Evolutionary conservation across 371 early-diverging fungal species (phyloP).

Genomic region (Saksenaea vasiformis): DNA sequence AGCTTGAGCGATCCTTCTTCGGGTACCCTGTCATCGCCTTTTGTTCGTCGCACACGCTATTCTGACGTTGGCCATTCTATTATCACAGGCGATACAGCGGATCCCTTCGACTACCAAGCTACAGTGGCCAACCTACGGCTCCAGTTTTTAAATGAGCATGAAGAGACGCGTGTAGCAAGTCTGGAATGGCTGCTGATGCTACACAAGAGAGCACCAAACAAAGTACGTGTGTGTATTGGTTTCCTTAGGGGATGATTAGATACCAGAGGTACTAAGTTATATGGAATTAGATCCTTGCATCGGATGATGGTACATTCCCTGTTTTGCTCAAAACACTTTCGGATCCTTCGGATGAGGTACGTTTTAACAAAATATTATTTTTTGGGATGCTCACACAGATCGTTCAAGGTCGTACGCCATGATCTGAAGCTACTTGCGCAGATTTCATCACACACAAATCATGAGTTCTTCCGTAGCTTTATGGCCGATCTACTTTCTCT

Average conservation of each 20-base stretch:
- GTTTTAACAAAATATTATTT: not conserved
- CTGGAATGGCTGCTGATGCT: constrained; percentile 93
- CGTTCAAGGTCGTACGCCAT: constrained; percentile 68
- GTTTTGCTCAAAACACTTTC: constrained; percentile 83
- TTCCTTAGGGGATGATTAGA: not conserved
- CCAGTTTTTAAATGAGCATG: constrained; percentile 81
- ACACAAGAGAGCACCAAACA: constrained; percentile 84
- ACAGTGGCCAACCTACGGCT: constrained; percentile 76
- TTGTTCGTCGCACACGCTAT: not conserved
- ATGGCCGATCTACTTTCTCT: constrained; percentile 79
- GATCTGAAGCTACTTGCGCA: constrained; percentile 92
- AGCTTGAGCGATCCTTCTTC: constrained; percentile 30
- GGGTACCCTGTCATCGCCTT: not conserved
- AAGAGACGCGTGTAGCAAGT: constrained; percentile 84
- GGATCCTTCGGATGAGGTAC: constrained; percentile 85
- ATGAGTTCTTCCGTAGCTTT: constrained; percentile 76
- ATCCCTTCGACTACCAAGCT: constrained; percentile 75
- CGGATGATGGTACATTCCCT: constrained; percentile 81
- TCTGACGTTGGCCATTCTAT: constrained; percentile 1
- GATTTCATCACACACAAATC: constrained; percentile 80
- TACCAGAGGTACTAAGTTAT: not conserved
- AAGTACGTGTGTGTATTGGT: constrained; percentile 32
- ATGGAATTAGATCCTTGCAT: constrained; percentile 56
- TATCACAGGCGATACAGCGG: constrained; percentile 15
- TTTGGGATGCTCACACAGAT: not conserved